Conservation (phyloP, 2,329 filamentous ascomycete species). For the Paraconiothyrium sp. region DNA sequence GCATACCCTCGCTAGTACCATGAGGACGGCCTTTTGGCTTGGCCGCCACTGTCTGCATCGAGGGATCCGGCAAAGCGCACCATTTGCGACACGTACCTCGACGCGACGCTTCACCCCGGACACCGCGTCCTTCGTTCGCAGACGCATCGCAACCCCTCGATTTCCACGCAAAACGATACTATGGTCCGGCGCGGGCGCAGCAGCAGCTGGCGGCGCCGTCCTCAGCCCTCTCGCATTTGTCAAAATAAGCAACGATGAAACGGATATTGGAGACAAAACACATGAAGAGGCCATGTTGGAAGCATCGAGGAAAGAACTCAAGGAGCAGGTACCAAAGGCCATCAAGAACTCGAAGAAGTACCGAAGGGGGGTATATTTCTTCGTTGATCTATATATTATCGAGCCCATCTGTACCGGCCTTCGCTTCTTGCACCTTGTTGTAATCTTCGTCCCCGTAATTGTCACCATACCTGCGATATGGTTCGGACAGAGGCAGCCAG, state of each 20-base stretch:
- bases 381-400: slow-evolving; percentile 75
- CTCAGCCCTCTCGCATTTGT: slow-evolving; percentile 69
- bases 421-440: slow-evolving; percentile 84
- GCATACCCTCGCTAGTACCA: slow-evolving; percentile 45
- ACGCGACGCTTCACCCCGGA: slow-evolving; percentile 38
- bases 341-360: slow-evolving; percentile 68
- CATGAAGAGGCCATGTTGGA: slow-evolving; percentile 88
- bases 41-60: slow-evolving; percentile 61
- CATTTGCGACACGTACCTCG: slow-evolving; percentile 28
- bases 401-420: slow-evolving; percentile 88
- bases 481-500: slow-evolving; percentile 72
- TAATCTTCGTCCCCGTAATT: slow-evolving; percentile 93
- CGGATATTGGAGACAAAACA: slow-evolving; percentile 65
- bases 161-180: slow-evolving; percentile 43
- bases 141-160: slow-evolving; percentile 46
- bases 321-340: slow-evolving; percentile 71
- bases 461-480: slow-evolving; percentile 81
- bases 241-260: slow-evolving; percentile 62
- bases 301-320: slow-evolving; percentile 79
- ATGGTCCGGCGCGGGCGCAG: slow-evolving; percentile 45
- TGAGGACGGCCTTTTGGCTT: slow-evolving; percentile 61
- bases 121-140: slow-evolving; percentile 36
- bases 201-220: slow-evolving; percentile 33
- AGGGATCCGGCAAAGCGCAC: slow-evolving; percentile 38
- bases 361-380: slow-evolving; percentile 68